Evolutionary conservation across 331 rosid genomes (phyloP).

Genomic region (Acacia concinna): DNA sequence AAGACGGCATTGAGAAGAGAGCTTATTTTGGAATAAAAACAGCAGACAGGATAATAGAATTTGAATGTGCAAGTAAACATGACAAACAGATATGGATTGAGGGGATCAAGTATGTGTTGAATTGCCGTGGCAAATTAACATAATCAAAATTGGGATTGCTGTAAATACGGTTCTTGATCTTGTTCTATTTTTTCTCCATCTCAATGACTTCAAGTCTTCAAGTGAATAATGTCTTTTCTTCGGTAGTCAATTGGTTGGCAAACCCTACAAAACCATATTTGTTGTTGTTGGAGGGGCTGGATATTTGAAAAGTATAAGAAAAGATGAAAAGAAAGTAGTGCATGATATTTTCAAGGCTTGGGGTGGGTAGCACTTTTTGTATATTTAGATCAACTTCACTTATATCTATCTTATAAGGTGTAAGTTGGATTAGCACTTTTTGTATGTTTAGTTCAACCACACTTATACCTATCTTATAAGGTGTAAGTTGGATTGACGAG

Average conservation of each 20-base stretch:
- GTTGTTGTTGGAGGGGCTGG: too few relatives aligned
- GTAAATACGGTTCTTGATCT: constrained; percentile 31
- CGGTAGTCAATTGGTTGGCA: not conserved
- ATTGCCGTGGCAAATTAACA: constrained; percentile 52
- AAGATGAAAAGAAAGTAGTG: too few relatives aligned
- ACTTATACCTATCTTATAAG: too few relatives aligned
- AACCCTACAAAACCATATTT: not conserved
- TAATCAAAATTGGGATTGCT: constrained; percentile 29
- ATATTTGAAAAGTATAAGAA: too few relatives aligned
- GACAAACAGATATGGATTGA: constrained; percentile 78
- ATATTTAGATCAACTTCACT: too few relatives aligned
- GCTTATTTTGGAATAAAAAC: constrained; percentile 83
- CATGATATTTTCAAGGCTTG: too few relatives aligned
- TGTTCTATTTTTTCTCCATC: not conserved
- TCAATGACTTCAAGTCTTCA: constrained; percentile 13
- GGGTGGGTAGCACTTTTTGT: too few relatives aligned
- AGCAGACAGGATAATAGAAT: constrained; percentile 70
- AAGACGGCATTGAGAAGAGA: constrained; percentile 45
- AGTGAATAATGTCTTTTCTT: constrained; percentile 16
- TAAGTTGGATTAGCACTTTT: too few relatives aligned
- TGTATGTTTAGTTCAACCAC: too few relatives aligned
- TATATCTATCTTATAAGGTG: too few relatives aligned
- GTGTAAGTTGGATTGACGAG: too few relatives aligned
- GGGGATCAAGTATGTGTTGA: constrained; percentile 79
- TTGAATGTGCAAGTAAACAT: constrained; percentile 79